Evolutionary conservation across 768 basidiomycete species (phyloP).

Genomic region (Lactarius trivialis): DNA sequence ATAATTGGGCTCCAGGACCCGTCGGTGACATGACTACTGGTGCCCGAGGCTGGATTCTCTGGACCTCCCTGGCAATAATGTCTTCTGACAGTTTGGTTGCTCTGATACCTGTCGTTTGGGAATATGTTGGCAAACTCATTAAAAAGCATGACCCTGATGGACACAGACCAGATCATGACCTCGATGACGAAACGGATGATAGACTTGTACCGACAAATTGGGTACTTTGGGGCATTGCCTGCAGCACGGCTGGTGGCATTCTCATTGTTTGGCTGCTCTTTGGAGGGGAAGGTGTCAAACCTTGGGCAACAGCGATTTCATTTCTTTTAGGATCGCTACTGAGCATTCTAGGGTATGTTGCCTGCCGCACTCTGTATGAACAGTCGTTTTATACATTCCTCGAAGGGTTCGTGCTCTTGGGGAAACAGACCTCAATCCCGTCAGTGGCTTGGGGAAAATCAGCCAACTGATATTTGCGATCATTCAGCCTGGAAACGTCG

Average conservation of each 20-base stretch:
- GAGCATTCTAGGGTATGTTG: conserved; percentile 75
- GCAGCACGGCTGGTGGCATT: conserved; percentile 63
- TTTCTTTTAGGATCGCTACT: conserved; percentile 77
- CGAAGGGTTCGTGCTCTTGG: conserved; percentile 85
- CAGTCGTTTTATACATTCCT: conserved; percentile 4
- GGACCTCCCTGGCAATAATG: conserved; percentile 94
- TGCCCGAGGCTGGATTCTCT: conserved; percentile 95
- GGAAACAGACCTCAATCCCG: conserved; percentile 91
- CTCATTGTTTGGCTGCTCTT: conserved; percentile 84
- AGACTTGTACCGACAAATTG: conserved; percentile 75
- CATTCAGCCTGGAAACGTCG: conserved; percentile 89
- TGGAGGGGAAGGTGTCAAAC: conserved; percentile 84
- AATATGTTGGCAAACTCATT: conserved; percentile 38
- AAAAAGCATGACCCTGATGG: conserved; percentile 17
- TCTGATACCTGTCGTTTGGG: conserved; percentile 65
- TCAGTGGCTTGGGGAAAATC: conserved; percentile 90
- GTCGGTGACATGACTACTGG: conserved; percentile 83
- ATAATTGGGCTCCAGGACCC: conserved; percentile 91
- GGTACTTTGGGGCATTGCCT: conserved; percentile 63
- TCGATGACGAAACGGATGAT: conserved; percentile 71
- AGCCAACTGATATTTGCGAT: conserved; percentile 92
- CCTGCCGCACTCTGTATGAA: neutral
- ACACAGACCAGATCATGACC: conserved; percentile 36
- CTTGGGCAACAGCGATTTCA: conserved; percentile 89
- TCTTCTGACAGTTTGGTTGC: conserved; percentile 86